Evolutionary conservation across 129 eudicot genomes (phyloP).

Genomic region (Arctium lappa): DNA sequence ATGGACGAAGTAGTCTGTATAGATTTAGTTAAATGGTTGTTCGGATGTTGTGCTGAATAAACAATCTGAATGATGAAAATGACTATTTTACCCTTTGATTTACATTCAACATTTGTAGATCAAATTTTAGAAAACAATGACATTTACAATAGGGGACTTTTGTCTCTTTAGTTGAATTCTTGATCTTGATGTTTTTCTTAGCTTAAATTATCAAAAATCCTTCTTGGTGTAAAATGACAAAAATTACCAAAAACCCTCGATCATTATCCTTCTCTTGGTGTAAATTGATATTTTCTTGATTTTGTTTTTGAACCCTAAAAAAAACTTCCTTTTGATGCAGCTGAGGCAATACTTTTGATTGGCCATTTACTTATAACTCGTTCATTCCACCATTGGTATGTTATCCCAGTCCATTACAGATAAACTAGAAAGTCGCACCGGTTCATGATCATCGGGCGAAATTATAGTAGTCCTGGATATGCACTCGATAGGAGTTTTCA

Average conservation of each 20-base stretch:
- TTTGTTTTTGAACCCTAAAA: constrained; percentile 2
- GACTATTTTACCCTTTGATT: background rate
- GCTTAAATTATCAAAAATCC: background rate
- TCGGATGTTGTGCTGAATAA: too few relatives aligned
- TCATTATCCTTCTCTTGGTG: constrained; percentile 5
- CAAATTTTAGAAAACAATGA: background rate
- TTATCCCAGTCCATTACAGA: too few relatives aligned
- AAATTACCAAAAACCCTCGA: background rate
- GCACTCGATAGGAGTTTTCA: too few relatives aligned
- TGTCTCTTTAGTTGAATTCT: background rate
- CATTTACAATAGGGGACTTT: background rate
- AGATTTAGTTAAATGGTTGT: background rate
- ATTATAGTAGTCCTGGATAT: too few relatives aligned
- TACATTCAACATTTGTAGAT: background rate
- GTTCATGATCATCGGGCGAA: too few relatives aligned
- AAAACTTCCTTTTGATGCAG: constrained; percentile 44
- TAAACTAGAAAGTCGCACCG: too few relatives aligned
- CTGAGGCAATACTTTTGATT: constrained; percentile 83
- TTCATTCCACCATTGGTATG: too few relatives aligned
- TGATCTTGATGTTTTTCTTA: background rate
- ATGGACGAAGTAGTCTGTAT: too few relatives aligned
- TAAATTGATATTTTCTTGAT: background rate
- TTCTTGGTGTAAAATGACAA: background rate
- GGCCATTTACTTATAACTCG: too few relatives aligned
- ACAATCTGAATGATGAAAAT: background rate